phyloP scores from a whole-genome alignment of 345 rosid genomes.

The Aegle marmelos region DNA sequence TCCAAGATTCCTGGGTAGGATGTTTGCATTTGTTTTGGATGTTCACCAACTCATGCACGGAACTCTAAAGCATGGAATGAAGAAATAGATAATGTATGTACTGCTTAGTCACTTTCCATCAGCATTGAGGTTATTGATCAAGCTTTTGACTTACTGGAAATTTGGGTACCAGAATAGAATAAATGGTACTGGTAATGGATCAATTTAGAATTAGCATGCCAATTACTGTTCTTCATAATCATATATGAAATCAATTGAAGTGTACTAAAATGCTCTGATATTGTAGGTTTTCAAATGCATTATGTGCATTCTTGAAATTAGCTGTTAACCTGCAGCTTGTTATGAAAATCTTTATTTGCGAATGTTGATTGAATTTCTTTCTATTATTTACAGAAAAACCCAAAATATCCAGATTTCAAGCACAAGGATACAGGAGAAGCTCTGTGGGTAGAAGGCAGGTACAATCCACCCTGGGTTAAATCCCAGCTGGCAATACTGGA shows the following conservation, averaged over 20 bases:
- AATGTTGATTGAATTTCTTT: neutral
- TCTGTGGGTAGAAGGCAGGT: constrained; percentile 58
- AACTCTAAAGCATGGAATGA: neutral
- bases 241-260: neutral
- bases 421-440: constrained; percentile 79
- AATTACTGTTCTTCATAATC: neutral
- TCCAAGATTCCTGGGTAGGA: constrained; percentile 5
- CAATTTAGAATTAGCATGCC: neutral
- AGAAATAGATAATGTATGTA: neutral
- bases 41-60: neutral
- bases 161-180: neutral
- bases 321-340: neutral
- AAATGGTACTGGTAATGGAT: neutral
- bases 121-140: neutral
- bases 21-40: neutral
- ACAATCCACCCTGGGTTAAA: constrained; percentile 61
- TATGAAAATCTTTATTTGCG: neutral
- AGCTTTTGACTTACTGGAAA: neutral
- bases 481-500: constrained; percentile 52
- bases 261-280: neutral
- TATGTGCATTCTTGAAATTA: neutral
- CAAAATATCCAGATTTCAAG: constrained; percentile 66
- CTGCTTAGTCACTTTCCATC: neutral
- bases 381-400: constrained; percentile 44
- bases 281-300: neutral